Percentiles rank a stretch among this genome's conserved stretches.
These are phyloP conservation scores for Cadophora malorum DNA, from an alignment of 2,329 filamentous ascomycete genomes.

Conservation along the genomic window DNA sequence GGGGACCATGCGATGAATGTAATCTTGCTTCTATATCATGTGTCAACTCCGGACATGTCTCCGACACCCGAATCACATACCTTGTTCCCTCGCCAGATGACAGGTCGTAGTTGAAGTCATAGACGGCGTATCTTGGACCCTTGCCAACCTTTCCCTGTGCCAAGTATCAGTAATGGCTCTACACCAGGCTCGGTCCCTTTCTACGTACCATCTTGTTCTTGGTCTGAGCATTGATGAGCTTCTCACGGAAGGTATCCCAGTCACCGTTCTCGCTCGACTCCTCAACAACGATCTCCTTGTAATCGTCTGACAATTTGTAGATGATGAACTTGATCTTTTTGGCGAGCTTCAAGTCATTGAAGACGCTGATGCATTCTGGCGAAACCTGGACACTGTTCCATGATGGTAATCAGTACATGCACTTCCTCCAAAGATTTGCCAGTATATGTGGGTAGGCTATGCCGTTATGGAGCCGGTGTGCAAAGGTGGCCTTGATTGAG, in stretches of 20 bases:
- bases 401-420: slow-evolving; percentile 26
- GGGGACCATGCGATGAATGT: slow-evolving; percentile 82
- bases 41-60: slow-evolving; percentile 13
- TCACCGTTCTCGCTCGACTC: slow-evolving; percentile 70
- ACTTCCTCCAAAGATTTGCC: background rate
- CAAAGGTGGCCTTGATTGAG: background rate
- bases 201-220: slow-evolving; percentile 70
- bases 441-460: background rate
- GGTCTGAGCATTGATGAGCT: slow-evolving; percentile 74
- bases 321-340: slow-evolving; percentile 87
- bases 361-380: slow-evolving; percentile 72
- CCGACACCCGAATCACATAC: slow-evolving; percentile 50
- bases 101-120: slow-evolving; percentile 81
- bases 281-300: slow-evolving; percentile 83
- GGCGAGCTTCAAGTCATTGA: slow-evolving; percentile 83
- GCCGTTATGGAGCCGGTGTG: background rate
- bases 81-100: slow-evolving; percentile 75
- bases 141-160: slow-evolving; percentile 62
- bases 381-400: slow-evolving; percentile 69
- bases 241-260: slow-evolving; percentile 77
- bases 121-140: slow-evolving; percentile 83
- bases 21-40: slow-evolving; percentile 70
- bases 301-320: slow-evolving; percentile 85
- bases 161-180: slow-evolving; percentile 20
- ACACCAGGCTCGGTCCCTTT: background rate